Evolutionary conservation across 352 stramenopile genomes (phyloP), one percentile per base, ranked within the genome.

Genomic region (Globisporangium lucens): DNA sequence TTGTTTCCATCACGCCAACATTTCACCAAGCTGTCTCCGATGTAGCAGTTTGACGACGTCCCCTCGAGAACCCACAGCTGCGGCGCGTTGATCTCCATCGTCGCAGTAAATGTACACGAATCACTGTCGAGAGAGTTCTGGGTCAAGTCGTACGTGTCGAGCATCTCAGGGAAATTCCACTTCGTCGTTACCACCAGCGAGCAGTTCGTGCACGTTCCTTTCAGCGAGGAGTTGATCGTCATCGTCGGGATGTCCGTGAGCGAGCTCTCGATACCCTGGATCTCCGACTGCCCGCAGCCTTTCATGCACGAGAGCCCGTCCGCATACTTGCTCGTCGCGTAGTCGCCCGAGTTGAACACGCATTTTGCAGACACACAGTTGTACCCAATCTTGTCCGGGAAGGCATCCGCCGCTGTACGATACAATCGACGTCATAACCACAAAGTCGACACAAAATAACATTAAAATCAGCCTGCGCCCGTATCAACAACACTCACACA

Each of bases 161-260:
- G 76, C 73, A 93, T 79, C 56, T 77, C 73, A 3, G 86, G 86
- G 57, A 94, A 94, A 68, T 93, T 87, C 72, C 87, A 94, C 9
- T 35, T 71, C 55, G 83, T 90, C 41, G 67, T 53, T 8, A 80
- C 70, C 36, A 86, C 71, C 57, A 90, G 74, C 55, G 81, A 82
- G 67, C 86, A 94, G 70, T 91, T 80, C 36, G 65, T 64, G 55
- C 86, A 94, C 63, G 84, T 94, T 68, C 86, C 86, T 36, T 89
- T 86, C 17, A 83, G 70, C n/a, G 73, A 81, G 49, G 85, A 85
- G 2, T 51, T 53, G 47, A 93, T 69, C 9, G 51, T 71, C 53
- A 93, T 77, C 38, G 47, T 70, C n/a, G 75, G 69, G 36, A 75
- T 69, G 61, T 91, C 81, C 20, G 65, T 79, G n/a, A 93, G 78